Conservation (phyloP, 78 protist genomes). For the Dictyostelium purpureum region DNA sequence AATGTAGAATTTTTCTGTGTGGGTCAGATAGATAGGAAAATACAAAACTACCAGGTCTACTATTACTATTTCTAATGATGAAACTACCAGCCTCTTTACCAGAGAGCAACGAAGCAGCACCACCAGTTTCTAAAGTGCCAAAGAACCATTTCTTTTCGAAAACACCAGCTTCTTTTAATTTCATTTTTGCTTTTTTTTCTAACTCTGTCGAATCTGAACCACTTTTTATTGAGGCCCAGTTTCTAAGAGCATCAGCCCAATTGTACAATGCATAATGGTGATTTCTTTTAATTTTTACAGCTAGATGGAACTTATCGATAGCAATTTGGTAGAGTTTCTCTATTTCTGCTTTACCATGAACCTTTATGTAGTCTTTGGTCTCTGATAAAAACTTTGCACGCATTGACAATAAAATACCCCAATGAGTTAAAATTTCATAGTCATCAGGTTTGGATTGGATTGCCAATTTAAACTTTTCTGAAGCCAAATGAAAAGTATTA, state of each 20-base stretch:
- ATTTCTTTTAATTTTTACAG: conserved; percentile 31
- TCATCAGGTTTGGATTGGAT: conserved; percentile 76
- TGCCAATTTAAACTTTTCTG: conserved; percentile 68
- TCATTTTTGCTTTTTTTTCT: conserved; percentile 9
- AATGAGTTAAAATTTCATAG: conserved; percentile 68
- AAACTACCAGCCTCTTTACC: conserved; percentile 56
- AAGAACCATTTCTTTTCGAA: conserved; percentile 78
- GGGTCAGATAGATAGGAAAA: conserved; percentile 69
- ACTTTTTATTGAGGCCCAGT: conserved; percentile 49
- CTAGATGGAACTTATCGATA: conserved; percentile 53
- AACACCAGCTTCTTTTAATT: conserved; percentile 56
- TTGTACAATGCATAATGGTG: conserved; percentile 63
- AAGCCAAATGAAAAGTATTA: conserved; percentile 20
- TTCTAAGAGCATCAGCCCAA: conserved; percentile 61
- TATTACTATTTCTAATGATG: conserved; percentile 51
- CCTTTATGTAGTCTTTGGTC: neutral
- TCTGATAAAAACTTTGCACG: conserved; percentile 10
- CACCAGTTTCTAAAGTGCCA: conserved; percentile 66
- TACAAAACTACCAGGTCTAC: conserved; percentile 74
- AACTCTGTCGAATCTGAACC: neutral
- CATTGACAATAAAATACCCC: conserved; percentile 60
- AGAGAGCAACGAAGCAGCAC: conserved; percentile 47
- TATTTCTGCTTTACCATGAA: neutral
- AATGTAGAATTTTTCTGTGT: conserved; percentile 25
- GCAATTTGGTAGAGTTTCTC: conserved; percentile 33